A percentile compares a stretch with the other conserved stretches of the same genome.
Conservation (phyloP, 306 rosid species). For the Quercus berberidifolia region DNA sequence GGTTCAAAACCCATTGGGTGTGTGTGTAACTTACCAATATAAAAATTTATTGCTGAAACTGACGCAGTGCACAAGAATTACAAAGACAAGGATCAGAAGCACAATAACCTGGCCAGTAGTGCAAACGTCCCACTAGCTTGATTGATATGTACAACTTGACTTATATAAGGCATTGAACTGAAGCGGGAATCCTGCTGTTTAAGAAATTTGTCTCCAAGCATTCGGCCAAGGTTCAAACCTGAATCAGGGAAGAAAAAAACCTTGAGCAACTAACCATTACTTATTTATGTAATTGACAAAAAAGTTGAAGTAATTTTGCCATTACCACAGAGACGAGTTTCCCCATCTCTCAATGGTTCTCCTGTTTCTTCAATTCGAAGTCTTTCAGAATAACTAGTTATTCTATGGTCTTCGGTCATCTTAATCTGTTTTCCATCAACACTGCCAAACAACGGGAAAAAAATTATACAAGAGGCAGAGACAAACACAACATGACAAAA, state of each 20-base stretch:
- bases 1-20: no score
- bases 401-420: constrained; percentile 91
- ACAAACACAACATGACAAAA: background rate
- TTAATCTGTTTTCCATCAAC: constrained; percentile 66
- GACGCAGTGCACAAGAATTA: background rate
- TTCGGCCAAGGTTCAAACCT: constrained; percentile 94
- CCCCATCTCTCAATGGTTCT: constrained; percentile 84
- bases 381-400: constrained; percentile 68
- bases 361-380: constrained; percentile 72
- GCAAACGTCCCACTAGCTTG: constrained; percentile 63
- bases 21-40: no score
- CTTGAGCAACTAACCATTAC: constrained; percentile 20
- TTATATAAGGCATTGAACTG: constrained; percentile 84
- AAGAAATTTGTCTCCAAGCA: constrained; percentile 98
- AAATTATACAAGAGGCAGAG: background rate
- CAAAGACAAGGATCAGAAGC: constrained; percentile 20
- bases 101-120: constrained; percentile 78
- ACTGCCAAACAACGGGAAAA: constrained; percentile 34
- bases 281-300: constrained; percentile 6
- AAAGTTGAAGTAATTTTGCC: background rate
- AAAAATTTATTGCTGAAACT: background rate
- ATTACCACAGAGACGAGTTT: constrained; percentile 84
- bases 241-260: constrained; percentile 27
- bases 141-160: constrained; percentile 63
- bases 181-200: constrained; percentile 94